Evolutionary conservation across 2,329 filamentous ascomycete genomes (phyloP), one percentile per base, ranked within the genome.

Genomic region (Cercospora zeina): DNA sequence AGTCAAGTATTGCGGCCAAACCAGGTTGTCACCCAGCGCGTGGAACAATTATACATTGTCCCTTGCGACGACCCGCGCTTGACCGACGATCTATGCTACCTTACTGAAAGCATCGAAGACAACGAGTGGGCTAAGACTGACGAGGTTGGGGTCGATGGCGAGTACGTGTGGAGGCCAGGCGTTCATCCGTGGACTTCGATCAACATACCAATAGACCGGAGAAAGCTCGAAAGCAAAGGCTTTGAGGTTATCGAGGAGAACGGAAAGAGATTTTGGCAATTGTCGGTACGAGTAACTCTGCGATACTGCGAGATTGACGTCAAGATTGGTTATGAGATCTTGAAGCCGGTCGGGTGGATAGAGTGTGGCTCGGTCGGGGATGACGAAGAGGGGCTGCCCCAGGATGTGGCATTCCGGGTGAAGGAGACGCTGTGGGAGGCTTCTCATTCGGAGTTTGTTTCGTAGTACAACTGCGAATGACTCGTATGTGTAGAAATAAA

Each of bases 381-480:
- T 14, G 42, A 30, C 7, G 42, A 30, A 13, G 45, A 51, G 51
- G n/a, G 11, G 2, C 24, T 53, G 31, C 36, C n/a, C 4, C 1
- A 31, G 27, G 42, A 47, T 11, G 54, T 55, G 45, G 60, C 56
- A 13, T 63, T 63, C 24, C 14, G 13, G 13, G 37, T 58, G 4
- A 14, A 11, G 53, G 60, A 65, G n/a, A 39, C 37, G 2, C 6
- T 65, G 11, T 63, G 63, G 57, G 60, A 65, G 1, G 42, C 24
- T 2, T 36, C 16, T 9, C 63, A 61, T 42, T 60, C 56, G 4
- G 45, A 57, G 3, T 65, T 63, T 24, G n/a, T 49, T 6, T 56
- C 59, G 56, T 51, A 30, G 4, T 24, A 5, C 19, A 2, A 10
- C 39, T 45, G 9, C 5, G 39, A 24, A 24, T 10, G 19, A 13